A percentile compares a stretch with the other conserved stretches of the same genome.
Conservation (phyloP, 2,329 filamentous ascomycete species). For the Lecanosticta acicola region DNA sequence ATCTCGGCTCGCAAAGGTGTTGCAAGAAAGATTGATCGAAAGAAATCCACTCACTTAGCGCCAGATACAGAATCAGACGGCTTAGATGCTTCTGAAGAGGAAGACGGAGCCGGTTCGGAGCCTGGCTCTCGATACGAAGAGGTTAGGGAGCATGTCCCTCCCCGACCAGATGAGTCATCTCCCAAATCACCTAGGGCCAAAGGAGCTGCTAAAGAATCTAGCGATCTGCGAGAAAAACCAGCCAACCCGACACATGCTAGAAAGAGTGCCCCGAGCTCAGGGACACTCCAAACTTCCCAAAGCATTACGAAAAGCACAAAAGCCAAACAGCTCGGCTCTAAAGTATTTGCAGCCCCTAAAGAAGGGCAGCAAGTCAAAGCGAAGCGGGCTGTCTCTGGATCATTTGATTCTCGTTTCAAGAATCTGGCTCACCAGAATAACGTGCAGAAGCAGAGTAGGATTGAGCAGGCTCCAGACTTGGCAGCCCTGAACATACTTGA, state of each 20-base stretch:
- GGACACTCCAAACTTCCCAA: too few species aligned
- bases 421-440: slow-evolving; percentile 21
- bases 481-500: slow-evolving; percentile 26
- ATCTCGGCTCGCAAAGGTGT: not conserved
- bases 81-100: slow-evolving; percentile 10
- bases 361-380: slow-evolving; percentile 10
- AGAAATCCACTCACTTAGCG: not conserved
- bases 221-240: not conserved
- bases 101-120: slow-evolving; percentile 1
- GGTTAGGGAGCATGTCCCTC: not conserved
- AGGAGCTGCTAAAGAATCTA: not conserved
- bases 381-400: slow-evolving; percentile 17
- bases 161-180: too few species aligned
- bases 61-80: slow-evolving; percentile 8
- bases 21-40: not conserved
- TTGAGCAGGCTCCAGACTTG: slow-evolving; percentile 27
- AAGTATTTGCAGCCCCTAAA: slow-evolving; percentile 15
- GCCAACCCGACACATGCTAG: not conserved
- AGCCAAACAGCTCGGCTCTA: not conserved
- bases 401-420: slow-evolving; percentile 16
- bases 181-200: not conserved
- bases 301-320: too few species aligned
- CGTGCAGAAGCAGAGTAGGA: slow-evolving; percentile 20
- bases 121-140: not conserved
- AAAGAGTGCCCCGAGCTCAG: slow-evolving; percentile 11